These are phyloP conservation scores for Kwoniella pini DNA, from an alignment of 768 basidiomycete genomes.

Conservation along the genomic window DNA sequence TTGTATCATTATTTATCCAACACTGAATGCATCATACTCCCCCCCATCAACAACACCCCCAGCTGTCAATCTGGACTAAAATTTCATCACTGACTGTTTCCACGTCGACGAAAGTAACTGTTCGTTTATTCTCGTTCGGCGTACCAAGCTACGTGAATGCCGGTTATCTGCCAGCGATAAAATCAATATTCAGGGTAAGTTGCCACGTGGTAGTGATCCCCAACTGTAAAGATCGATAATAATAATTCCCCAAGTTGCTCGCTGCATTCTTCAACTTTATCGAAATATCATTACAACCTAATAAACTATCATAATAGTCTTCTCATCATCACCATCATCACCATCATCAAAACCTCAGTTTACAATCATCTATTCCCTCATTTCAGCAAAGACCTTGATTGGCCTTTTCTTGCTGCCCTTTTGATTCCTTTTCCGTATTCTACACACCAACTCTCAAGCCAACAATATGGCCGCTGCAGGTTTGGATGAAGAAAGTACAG, in stretches of 20 bases:
- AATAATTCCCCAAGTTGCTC: conserved; percentile 3
- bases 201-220: conserved; percentile 18
- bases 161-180: background rate
- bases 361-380: background rate
- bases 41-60: too few species aligned
- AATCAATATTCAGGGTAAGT: background rate
- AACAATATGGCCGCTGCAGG: conserved; percentile 30
- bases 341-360: background rate
- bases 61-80: too few species aligned
- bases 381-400: conserved; percentile 9
- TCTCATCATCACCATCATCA: background rate
- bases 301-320: background rate
- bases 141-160: background rate
- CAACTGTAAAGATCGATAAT: conserved; percentile 4
- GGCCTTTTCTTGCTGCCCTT: conserved; percentile 4
- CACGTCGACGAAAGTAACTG: background rate
- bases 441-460: conserved; percentile 3
- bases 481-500: conserved; percentile 41
- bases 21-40: background rate
- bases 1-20: background rate
- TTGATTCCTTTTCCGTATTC: background rate
- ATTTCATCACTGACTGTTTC: too few species aligned
- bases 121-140: background rate
- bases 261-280: background rate
- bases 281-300: background rate